A percentile compares a stretch with the other conserved stretches of the same genome.
phyloP scores from a whole-genome alignment of 768 basidiomycete genomes.

The Leccinum fibrillosum region DNA sequence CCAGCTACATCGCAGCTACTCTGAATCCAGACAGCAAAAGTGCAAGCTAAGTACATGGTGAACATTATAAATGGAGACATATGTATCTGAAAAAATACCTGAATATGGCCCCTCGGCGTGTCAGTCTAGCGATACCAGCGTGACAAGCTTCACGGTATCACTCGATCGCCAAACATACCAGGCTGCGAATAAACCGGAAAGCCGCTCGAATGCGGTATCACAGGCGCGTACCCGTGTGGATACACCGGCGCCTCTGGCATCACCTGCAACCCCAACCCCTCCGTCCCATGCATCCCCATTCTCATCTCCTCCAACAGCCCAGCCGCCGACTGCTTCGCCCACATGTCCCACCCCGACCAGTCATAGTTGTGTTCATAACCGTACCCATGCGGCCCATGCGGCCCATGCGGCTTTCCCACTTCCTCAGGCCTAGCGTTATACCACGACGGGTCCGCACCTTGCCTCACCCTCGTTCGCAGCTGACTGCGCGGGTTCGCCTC shows the following conservation, averaged over 20 bases:
- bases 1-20: too few species aligned
- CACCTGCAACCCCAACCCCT: background rate
- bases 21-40: too few species aligned
- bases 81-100: background rate
- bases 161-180: background rate
- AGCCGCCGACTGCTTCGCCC: constrained; percentile 23
- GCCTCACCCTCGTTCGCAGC: constrained; percentile 8
- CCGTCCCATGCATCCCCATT: background rate
- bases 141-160: background rate
- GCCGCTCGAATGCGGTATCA: background rate
- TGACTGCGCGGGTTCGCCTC: constrained; percentile 23
- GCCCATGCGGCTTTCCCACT: background rate
- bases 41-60: background rate
- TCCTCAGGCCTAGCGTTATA: constrained; percentile 19
- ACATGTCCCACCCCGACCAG: constrained; percentile 23
- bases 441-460: constrained; percentile 27
- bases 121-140: background rate
- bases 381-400: background rate
- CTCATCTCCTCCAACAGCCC: constrained; percentile 4
- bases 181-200: constrained; percentile 10
- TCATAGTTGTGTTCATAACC: background rate
- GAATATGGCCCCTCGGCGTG: background rate
- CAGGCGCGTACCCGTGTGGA: constrained; percentile 22
- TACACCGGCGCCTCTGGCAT: constrained; percentile 7
- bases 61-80: background rate